A percentile compares a stretch with the other conserved stretches of the same genome.
These are phyloP conservation scores for Penicillium longicatenatum DNA, from an alignment of 495 filamentous ascomycete genomes.

Conservation along the genomic window DNA sequence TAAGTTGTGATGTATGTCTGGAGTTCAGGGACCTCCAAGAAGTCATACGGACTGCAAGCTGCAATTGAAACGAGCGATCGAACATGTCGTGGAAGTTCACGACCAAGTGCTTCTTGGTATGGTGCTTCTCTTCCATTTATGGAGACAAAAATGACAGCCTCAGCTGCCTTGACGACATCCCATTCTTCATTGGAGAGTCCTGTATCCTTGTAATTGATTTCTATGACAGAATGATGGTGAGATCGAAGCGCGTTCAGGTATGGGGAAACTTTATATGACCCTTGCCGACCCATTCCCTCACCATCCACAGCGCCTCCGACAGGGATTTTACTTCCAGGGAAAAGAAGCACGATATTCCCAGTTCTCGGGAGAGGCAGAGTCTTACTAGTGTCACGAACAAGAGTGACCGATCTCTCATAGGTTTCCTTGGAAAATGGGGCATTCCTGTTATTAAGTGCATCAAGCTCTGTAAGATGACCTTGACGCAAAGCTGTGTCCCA, in stretches of 20 bases:
- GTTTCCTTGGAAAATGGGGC: constrained; percentile 30
- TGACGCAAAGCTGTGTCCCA: constrained; percentile 31
- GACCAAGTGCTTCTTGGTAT: constrained; percentile 41
- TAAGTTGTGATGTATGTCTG: constrained; percentile 51
- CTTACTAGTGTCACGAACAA: constrained; percentile 37
- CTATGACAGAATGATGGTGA: constrained; percentile 24
- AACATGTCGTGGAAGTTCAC: constrained; percentile 33
- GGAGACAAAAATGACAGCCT: constrained; percentile 44
- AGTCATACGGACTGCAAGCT: constrained; percentile 52
- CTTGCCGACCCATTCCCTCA: constrained; percentile 41
- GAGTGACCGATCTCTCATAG: constrained; percentile 44
- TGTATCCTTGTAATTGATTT: constrained; percentile 37
- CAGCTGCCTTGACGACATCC: constrained; percentile 35
- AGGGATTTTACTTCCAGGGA: constrained; percentile 42
- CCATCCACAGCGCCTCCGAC: constrained; percentile 50
- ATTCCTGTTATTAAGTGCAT: constrained; percentile 25
- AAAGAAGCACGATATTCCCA: constrained; percentile 42
- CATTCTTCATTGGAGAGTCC: constrained; percentile 34
- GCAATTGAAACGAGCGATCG: constrained; percentile 42
- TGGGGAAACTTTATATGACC: constrained; percentile 31
- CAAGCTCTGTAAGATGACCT: constrained; percentile 19
- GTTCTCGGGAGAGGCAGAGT: constrained; percentile 38
- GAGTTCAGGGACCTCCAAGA: constrained; percentile 40
- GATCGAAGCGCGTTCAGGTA: constrained; percentile 39
- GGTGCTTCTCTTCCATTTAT: constrained; percentile 46